A percentile compares a stretch with the other conserved stretches of the same genome.
Evolutionary conservation across 139 green algal species (phyloP).

Genomic region (Pycnococcus provasolii): DNA sequence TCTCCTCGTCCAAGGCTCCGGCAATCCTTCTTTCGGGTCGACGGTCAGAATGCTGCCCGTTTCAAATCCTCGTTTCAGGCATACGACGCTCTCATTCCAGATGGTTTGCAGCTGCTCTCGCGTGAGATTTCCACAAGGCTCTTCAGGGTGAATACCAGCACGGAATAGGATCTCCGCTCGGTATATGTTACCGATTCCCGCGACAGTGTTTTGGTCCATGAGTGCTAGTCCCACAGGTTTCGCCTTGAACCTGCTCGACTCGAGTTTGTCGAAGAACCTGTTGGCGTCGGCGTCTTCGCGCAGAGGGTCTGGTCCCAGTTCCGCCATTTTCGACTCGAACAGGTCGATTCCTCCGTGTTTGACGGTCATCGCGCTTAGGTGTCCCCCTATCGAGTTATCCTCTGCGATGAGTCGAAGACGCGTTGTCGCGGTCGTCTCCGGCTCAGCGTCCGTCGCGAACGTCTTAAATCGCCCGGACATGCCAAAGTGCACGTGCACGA

Average conservation of each 20-base stretch:
- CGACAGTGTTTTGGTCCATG: constrained; percentile 71
- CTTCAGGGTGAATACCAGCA: constrained; percentile 65
- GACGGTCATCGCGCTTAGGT: constrained; percentile 73
- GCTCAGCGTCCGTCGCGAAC: constrained; percentile 11
- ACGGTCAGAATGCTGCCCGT: constrained; percentile 73
- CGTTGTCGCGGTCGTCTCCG: constrained; percentile 50
- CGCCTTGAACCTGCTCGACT: constrained; percentile 22
- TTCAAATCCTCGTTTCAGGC: constrained; percentile 61
- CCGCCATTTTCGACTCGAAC: constrained; percentile 43
- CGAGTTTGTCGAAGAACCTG: constrained; percentile 35
- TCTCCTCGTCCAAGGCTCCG: constrained; percentile 25
- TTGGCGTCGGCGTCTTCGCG: constrained; percentile 40
- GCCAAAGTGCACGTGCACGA: constrained; percentile 74
- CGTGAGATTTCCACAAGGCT: constrained; percentile 40
- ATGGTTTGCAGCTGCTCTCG: constrained; percentile 45
- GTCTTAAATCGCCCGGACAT: constrained; percentile 50
- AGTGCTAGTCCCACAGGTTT: constrained; percentile 65
- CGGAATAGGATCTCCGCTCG: constrained; percentile 68
- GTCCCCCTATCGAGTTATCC: constrained; percentile 38
- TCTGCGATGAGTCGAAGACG: constrained; percentile 42
- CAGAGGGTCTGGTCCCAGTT: constrained; percentile 64
- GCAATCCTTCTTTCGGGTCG: constrained; percentile 51
- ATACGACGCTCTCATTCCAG: constrained; percentile 46
- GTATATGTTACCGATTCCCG: constrained; percentile 81
- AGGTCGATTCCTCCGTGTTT: constrained; percentile 37